Conservation (phyloP, 2,329 filamentous ascomycete species). For the Penicillium aurantiogriseum region DNA sequence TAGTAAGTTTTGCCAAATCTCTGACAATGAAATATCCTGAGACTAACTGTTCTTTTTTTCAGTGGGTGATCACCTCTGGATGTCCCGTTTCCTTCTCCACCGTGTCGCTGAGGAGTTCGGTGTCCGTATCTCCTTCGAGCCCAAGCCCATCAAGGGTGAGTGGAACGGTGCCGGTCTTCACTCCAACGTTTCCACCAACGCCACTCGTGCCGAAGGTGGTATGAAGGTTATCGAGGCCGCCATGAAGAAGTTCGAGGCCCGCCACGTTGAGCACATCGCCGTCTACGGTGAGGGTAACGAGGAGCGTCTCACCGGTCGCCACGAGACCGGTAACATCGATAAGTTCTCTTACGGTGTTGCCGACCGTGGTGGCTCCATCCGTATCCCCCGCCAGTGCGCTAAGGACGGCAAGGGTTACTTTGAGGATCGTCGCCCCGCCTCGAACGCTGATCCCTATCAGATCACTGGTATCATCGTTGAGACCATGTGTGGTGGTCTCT, state of each 20-base stretch:
- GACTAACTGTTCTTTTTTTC: constrained; percentile 26
- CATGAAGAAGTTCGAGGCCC: constrained; percentile 77
- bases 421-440: constrained; percentile 78
- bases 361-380: constrained; percentile 91
- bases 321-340: constrained; percentile 94
- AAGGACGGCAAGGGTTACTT: constrained; percentile 94
- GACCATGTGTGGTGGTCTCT: constrained; percentile 53
- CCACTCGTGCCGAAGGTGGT: constrained; percentile 86
- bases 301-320: constrained; percentile 82
- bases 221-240: constrained; percentile 91
- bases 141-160: constrained; percentile 92
- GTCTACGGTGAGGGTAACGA: constrained; percentile 97
- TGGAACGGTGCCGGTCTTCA: constrained; percentile 97
- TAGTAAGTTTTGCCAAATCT: constrained; percentile 54
- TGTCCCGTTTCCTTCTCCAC: constrained; percentile 83
- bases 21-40: neutral
- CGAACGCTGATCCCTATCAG: constrained; percentile 85
- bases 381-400: constrained; percentile 81
- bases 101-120: constrained; percentile 95
- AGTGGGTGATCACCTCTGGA: constrained; percentile 97
- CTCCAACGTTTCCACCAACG: constrained; percentile 87
- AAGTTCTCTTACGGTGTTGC: constrained; percentile 92
- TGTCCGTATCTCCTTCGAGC: constrained; percentile 89
- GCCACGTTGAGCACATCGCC: constrained; percentile 80
- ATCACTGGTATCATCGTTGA: constrained; percentile 78